Evolutionary conservation across 75 land plant species (phyloP), one percentile per base, ranked within the genome.

Genomic region (Pseudotsuga menziesii): DNA sequence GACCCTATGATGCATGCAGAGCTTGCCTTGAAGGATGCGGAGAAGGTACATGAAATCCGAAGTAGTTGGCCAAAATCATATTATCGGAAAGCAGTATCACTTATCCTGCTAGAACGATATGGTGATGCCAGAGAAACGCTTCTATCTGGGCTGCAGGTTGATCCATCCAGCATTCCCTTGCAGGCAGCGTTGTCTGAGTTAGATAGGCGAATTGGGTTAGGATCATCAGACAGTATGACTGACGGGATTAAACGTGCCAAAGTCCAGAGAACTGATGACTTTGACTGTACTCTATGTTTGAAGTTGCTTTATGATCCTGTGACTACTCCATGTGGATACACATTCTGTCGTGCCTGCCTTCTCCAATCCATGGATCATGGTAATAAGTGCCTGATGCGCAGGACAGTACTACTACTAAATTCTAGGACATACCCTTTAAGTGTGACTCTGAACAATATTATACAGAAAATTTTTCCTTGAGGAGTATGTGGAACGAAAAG

Each of bases 371-470:
- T 94, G 95, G 99, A 97, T 78, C 93, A 93, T 78, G 86, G 99
- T 97, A 97, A 97, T 69, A 92, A 87, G 77, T 97, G 99, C 78
- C 99, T 98, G n/a, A 87, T 97, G 81, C 94, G 99, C 87, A 79
- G 99, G 67, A 91, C 92, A 26, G 93, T 97, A 39, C 83, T 97
- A 61, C 91, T 97, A 66, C 77, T 92, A 56, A 97, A 82, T 84
- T 87, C 93, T 13, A 88, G 86, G 81, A 89, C 95, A 73, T 97
- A 89, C 78, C 81, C 98, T 27, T 77, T 94, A 76, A 96, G 98
- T 88, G 99, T 97, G 72, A 92, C 95, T 59, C 84, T 97, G 61
- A 97, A 91, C 84, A 97, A 94, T 76, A 86, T 97, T 32, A 97
- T 97, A 66, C 95, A 94, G 74, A 91, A 88, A 70, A 88, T 74